Conservation (phyloP, 805 yeast species). For the Candida chauliodis region DNA sequence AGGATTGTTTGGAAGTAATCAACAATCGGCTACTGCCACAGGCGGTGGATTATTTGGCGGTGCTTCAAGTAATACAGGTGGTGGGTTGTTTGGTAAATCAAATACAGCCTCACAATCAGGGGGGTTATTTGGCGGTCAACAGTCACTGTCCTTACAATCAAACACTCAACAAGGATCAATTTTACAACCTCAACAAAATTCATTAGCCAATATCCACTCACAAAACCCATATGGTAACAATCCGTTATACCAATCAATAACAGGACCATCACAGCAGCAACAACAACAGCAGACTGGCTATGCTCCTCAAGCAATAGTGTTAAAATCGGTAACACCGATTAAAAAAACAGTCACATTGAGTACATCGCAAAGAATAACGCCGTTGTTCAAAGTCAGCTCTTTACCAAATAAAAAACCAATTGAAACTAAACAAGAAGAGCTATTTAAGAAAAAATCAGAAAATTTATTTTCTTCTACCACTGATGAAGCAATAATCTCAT, state of each 20-base stretch:
- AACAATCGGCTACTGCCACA: constrained; percentile 12
- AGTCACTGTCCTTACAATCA: constrained; percentile 17
- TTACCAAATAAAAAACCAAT: constrained; percentile 12
- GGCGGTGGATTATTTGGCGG: constrained; percentile 26
- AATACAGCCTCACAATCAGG: constrained; percentile 16
- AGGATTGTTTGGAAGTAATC: constrained; percentile 42
- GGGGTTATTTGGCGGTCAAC: constrained; percentile 23
- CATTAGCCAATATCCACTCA: constrained; percentile 27
- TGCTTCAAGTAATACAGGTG: constrained; percentile 12
- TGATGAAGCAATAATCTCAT: constrained; percentile 64
- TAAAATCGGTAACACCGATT: constrained; percentile 17
- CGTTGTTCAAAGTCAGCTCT: constrained; percentile 36
- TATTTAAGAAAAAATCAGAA: constrained; percentile 10
- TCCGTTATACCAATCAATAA: constrained; percentile 56
- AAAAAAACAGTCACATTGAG: constrained; percentile 59
- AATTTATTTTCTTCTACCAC: constrained; percentile 42
- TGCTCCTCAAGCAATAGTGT: constrained; percentile 26
- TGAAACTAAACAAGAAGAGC: constrained; percentile 10
- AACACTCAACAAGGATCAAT: constrained; percentile 13
- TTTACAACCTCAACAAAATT: constrained; percentile 19
- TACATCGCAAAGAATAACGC: constrained; percentile 57
- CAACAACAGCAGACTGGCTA: constrained; percentile 1
- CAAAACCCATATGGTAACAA: constrained; percentile 76
- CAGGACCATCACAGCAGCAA: constrained; percentile 16
- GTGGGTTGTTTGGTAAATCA: constrained; percentile 20